Conservation (phyloP, 164 flowering plant species). For the Vitis labrusca region DNA sequence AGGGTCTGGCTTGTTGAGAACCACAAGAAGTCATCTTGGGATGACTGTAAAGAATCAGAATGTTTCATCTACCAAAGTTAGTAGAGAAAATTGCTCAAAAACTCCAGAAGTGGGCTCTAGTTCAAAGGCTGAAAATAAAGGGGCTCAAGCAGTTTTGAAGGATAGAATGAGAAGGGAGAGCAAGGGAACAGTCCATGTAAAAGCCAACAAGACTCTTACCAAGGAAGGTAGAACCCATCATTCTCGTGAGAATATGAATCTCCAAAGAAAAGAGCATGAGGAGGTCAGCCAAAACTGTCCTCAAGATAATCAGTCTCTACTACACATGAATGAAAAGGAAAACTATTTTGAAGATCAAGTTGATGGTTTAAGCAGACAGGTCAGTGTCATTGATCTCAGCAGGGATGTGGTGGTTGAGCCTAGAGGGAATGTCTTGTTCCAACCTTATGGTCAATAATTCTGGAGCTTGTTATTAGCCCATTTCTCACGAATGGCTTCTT, state of each 20-base stretch:
- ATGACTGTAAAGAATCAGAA: constrained; percentile 5
- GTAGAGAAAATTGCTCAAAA: neutral
- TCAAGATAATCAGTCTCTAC: neutral
- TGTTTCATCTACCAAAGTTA: constrained; percentile 1
- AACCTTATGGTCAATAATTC: too few relatives aligned
- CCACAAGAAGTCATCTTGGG: neutral
- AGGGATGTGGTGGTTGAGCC: constrained; percentile 13
- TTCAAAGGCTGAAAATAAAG: constrained; percentile 11
- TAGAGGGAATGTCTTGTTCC: neutral
- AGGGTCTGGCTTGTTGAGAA: constrained; percentile 1
- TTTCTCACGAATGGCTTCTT: too few relatives aligned
- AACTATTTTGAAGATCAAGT: constrained; percentile 25
- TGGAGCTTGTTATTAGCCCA: too few relatives aligned
- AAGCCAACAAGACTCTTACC: neutral
- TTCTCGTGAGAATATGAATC: too few relatives aligned
- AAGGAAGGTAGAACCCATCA: constrained; percentile 5
- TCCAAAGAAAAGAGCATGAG: neutral
- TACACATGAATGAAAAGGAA: constrained; percentile 21
- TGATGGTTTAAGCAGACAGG: constrained; percentile 18
- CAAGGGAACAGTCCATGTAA: neutral
- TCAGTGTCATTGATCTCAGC: constrained; percentile 15
- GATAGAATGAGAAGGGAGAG: neutral
- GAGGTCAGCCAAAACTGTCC: neutral
- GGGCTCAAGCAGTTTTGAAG: neutral
- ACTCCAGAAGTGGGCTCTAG: constrained; percentile 1